These are phyloP conservation scores for Trichoderma parareesei DNA, from an alignment of 495 filamentous ascomycete species.

Conservation along the genomic window DNA sequence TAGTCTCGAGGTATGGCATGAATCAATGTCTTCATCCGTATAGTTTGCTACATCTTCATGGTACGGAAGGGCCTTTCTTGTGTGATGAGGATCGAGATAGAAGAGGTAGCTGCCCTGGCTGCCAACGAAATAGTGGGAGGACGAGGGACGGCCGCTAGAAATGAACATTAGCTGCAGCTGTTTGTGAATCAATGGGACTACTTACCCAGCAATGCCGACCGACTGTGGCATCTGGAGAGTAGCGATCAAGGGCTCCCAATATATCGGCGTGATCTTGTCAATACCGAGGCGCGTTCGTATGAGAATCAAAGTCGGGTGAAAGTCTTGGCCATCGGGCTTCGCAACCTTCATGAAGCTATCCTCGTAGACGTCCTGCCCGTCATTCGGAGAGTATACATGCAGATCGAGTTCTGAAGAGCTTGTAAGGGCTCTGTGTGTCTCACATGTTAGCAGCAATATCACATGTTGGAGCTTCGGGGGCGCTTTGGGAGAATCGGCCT, in stretches of 20 bases:
- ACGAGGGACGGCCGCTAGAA: conserved; percentile 77
- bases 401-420: conserved; percentile 51
- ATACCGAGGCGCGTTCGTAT: conserved; percentile 85
- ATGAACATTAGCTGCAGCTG: conserved; percentile 11
- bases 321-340: conserved; percentile 48
- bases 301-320: conserved; percentile 81
- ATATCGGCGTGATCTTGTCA: conserved; percentile 84
- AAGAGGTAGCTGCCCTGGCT: conserved; percentile 84
- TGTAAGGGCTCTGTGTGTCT: conserved; percentile 55
- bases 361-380: conserved; percentile 87
- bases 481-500: conserved; percentile 25
- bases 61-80: conserved; percentile 58
- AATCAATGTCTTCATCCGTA: conserved; percentile 63
- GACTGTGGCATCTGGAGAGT: conserved; percentile 79
- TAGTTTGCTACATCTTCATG: conserved; percentile 44
- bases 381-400: conserved; percentile 79
- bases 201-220: conserved; percentile 91
- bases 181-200: conserved; percentile 12
- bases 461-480: not conserved
- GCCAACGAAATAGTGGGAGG: conserved; percentile 96
- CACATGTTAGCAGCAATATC: conserved; percentile 19
- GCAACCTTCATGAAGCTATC: conserved; percentile 75
- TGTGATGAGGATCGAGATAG: conserved; percentile 90
- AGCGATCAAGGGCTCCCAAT: conserved; percentile 80
- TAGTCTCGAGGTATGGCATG: conserved; percentile 80